Percentiles rank a stretch among this genome's conserved stretches.
Evolutionary conservation across 345 rosid genomes (phyloP).

Genomic region (Passiflora organensis): DNA sequence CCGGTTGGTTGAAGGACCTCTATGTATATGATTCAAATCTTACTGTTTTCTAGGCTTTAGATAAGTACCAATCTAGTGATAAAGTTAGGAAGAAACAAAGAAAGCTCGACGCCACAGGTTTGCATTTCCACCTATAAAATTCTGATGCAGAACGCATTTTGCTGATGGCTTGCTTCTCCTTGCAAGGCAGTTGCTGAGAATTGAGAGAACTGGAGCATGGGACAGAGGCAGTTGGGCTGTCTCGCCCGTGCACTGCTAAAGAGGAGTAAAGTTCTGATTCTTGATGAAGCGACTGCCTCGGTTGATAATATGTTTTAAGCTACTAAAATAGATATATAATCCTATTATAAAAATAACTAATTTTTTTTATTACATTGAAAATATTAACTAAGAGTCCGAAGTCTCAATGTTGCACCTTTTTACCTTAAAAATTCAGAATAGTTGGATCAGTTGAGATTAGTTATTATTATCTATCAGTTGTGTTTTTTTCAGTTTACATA

Average conservation of each 20-base stretch:
- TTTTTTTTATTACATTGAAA: too few species aligned
- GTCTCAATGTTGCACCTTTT: too few species aligned
- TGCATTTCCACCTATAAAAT: not conserved
- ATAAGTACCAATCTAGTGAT: not conserved
- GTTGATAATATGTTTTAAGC: too few species aligned
- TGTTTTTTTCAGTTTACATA: too few species aligned
- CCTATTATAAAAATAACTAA: too few species aligned
- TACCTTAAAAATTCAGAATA: too few species aligned
- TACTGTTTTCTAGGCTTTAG: not conserved
- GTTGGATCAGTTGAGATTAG: too few species aligned
- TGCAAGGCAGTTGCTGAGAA: conserved; percentile 58
- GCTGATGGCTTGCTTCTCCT: not conserved
- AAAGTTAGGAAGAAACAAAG: not conserved
- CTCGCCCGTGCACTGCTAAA: conserved; percentile 69
- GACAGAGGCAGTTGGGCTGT: conserved; percentile 89
- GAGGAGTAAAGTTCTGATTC: conserved; percentile 59
- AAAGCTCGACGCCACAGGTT: not conserved
- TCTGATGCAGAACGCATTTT: not conserved
- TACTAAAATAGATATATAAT: too few species aligned
- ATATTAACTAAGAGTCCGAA: too few species aligned
- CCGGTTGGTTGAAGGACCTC: conserved; percentile 31
- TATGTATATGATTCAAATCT: conserved; percentile 17
- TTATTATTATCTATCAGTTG: too few species aligned
- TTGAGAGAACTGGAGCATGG: conserved; percentile 91
- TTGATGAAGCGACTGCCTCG: conserved; percentile 90